These are phyloP conservation scores for Dioszegia aurantiaca DNA, from an alignment of 768 basidiomycete species.

Conservation along the genomic window DNA sequence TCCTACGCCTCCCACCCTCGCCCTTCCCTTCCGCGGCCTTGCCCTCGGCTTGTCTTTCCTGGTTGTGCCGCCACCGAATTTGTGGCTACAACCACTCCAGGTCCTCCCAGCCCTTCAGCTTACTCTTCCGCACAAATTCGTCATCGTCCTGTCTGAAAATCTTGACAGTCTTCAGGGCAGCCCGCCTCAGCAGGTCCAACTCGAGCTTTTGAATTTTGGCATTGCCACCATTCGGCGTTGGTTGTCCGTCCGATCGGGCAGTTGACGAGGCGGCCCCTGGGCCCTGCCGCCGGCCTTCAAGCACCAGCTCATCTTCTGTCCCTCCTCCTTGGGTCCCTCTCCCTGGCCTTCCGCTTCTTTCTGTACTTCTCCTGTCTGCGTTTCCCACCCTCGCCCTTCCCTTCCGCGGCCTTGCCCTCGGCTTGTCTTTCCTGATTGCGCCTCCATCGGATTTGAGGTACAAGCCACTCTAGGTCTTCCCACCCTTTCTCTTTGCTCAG, in stretches of 20 bases:
- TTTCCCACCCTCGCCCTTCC: constrained; percentile 9
- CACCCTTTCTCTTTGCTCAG: constrained; percentile 3
- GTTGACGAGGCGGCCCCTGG: too few species aligned
- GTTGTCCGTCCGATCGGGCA: not conserved
- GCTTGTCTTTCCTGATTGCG: constrained; percentile 1
- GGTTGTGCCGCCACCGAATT: not conserved
- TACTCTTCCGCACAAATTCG: not conserved
- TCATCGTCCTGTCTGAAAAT: constrained; percentile 1
- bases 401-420: constrained; percentile 5
- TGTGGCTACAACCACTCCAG: constrained; percentile 4
- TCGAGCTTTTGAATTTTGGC: constrained; percentile 5
- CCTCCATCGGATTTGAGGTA: constrained; percentile 5
- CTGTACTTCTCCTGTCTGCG: constrained; percentile 7
- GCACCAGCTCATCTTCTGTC: not conserved
- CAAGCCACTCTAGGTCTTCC: not conserved
- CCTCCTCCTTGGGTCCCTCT: not conserved
- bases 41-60: constrained; percentile 6
- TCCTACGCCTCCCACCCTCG: constrained; percentile 7
- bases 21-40: constrained; percentile 6
- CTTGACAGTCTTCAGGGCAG: constrained; percentile 2
- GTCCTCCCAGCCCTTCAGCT: constrained; percentile 5
- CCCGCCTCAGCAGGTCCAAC: not conserved
- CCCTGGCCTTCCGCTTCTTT: not conserved
- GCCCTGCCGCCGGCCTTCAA: too few species aligned
- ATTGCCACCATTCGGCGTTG: not conserved